phyloP scores from a whole-genome alignment of 2,329 filamentous ascomycete genomes.

The Alternaria postmessia region DNA sequence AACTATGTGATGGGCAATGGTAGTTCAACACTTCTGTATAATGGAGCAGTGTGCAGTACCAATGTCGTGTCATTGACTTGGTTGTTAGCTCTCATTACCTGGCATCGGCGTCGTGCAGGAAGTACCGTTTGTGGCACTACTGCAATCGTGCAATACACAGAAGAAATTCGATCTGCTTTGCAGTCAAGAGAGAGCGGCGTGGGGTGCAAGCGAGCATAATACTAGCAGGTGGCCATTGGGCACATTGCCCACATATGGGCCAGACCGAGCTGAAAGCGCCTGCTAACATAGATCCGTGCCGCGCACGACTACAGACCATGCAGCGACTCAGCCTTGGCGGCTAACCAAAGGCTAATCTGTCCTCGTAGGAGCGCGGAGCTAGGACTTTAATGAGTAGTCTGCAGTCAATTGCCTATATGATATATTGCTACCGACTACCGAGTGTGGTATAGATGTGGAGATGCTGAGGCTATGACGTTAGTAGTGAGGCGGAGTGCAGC shows the following conservation, averaged over 20 bases:
- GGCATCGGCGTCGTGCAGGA: not conserved
- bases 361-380: not conserved
- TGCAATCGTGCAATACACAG: not conserved
- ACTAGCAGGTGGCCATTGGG: not conserved
- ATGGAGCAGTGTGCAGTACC: not conserved
- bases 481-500: constrained; percentile 4
- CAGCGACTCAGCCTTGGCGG: constrained; percentile 13
- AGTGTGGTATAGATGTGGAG: constrained; percentile 1
- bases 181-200: too few species aligned
- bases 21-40: not conserved
- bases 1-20: not conserved
- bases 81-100: not conserved
- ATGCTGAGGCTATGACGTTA: constrained; percentile 12
- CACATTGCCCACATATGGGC: not conserved
- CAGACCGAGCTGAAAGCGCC: not conserved
- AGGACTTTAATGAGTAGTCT: not conserved
- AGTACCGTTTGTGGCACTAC: not conserved
- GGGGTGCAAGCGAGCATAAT: not conserved
- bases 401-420: not conserved
- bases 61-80: not conserved
- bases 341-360: not conserved
- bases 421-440: not conserved
- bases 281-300: not conserved
- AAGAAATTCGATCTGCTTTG: not conserved
- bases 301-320: not conserved